Evolutionary conservation across 139 green algal species (phyloP), one percentile per base, ranked within the genome.

Genomic region (Desmodesmus armatus): DNA sequence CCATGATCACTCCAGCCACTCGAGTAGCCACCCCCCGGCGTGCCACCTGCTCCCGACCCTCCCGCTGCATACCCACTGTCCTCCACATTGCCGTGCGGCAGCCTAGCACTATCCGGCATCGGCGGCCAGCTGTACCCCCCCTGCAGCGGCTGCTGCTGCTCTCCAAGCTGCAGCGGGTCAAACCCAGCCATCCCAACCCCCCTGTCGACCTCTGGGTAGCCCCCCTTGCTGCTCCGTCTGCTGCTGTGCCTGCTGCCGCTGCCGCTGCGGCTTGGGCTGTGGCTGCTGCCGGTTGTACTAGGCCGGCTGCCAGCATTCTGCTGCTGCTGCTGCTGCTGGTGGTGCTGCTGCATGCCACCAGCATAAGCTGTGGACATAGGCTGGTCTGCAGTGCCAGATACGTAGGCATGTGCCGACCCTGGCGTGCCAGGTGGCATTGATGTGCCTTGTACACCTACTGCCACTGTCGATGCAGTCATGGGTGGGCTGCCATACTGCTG

Each of bases 281-380:
- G n/a, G n/a, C n/a, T n/a, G n/a, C n/a, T n/a, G n/a, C n/a, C n/a
- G n/a, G n/a, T n/a, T n/a, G n/a, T n/a, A n/a, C n/a, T n/a, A n/a
- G n/a, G n/a, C n/a, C n/a, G n/a, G n/a, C n/a, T n/a, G n/a, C n/a
- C n/a, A n/a, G n/a, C n/a, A 27, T 55, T n/a, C 37, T 43, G 74
- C 47, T 40, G 73, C 35, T 63, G n/a, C 51, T 82, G 51, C 25
- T 69, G 51, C 74, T 82, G 29, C 53, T 21, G 4, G 51, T 82
- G 47, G 51, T 71, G 53, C 76, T 82, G 75, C 51, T 69, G 35
- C n/a, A n/a, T n/a, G n/a, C n/a, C n/a, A n/a, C n/a, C n/a, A n/a
- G n/a, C n/a, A n/a, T n/a, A n/a, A n/a, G n/a, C n/a, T n/a, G n/a
- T n/a, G n/a, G n/a, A n/a, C n/a, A n/a, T n/a, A n/a, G n/a, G n/a